phyloP scores from a whole-genome alignment of 495 filamentous ascomycete genomes.

The Xylaria intraflava region DNA sequence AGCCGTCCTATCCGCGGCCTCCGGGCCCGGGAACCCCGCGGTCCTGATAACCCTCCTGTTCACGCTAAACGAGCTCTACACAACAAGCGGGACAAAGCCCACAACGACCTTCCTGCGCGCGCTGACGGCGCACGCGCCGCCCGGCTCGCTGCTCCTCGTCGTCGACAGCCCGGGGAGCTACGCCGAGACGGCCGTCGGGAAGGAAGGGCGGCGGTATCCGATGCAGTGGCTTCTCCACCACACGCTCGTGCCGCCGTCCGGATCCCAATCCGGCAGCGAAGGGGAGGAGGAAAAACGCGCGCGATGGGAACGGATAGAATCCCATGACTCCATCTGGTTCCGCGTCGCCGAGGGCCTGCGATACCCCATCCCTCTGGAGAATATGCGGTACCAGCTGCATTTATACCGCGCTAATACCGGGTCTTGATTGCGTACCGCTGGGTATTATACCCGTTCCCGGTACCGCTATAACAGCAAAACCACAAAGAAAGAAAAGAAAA shows the following conservation, averaged over 20 bases:
- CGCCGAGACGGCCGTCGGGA: conserved; percentile 64
- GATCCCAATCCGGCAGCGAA: conserved; percentile 10
- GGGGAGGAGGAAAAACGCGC: not conserved
- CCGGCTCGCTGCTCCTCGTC: conserved; percentile 67
- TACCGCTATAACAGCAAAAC: no score
- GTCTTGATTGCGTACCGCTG: conserved; percentile 10
- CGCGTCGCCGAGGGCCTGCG: conserved; percentile 57
- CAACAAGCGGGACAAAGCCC: conserved; percentile 57
- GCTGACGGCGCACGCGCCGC: conserved; percentile 48
- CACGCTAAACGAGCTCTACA: conserved; percentile 94
- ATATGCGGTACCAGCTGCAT: conserved; percentile 92
- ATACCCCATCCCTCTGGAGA: conserved; percentile 82
- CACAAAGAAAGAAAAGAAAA: no score
- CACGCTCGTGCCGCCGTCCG: conserved; percentile 49
- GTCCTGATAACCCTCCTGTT: conserved; percentile 78
- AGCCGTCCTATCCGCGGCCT: conserved; percentile 11
- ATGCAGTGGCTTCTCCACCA: conserved; percentile 93
- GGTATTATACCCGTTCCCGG: no score
- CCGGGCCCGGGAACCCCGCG: conserved; percentile 23
- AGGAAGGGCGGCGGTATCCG: conserved; percentile 64
- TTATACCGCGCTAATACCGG: conserved; percentile 46
- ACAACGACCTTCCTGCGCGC: conserved; percentile 69
- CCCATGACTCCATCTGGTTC: conserved; percentile 79
- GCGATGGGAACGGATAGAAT: conserved; percentile 63
- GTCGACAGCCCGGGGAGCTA: conserved; percentile 92